Evolutionary conservation across 2,329 filamentous ascomycete species (phyloP).

Genomic region (Microsporum ferrugineum): DNA sequence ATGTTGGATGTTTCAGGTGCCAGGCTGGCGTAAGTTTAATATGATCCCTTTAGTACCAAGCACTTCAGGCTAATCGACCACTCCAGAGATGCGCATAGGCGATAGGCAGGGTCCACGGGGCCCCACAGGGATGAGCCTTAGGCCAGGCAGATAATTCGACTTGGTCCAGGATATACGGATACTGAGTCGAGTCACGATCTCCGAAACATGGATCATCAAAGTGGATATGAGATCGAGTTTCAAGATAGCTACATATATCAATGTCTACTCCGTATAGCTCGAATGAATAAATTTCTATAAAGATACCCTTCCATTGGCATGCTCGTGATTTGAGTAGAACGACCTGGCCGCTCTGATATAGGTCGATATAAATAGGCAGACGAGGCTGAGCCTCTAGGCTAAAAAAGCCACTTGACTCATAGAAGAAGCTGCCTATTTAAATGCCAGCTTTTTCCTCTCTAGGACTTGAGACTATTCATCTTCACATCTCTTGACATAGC

Average conservation of each 20-base stretch:
- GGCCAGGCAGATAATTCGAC: no score
- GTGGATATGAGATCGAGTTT: no score
- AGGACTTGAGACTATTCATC: neutral
- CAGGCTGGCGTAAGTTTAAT: neutral
- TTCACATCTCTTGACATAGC: neutral
- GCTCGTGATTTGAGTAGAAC: no score
- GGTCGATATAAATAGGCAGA: neutral
- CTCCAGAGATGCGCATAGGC: neutral
- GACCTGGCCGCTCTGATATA: neutral
- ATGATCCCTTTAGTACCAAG: neutral
- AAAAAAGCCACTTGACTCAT: conserved; percentile 1
- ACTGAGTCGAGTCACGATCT: no score
- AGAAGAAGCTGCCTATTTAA: neutral
- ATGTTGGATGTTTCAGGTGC: neutral
- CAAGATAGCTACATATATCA: no score
- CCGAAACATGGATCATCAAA: no score
- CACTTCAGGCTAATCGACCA: neutral
- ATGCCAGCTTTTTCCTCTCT: neutral
- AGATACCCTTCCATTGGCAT: no score
- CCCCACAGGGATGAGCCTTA: no score
- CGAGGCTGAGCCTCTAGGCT: neutral
- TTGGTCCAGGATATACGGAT: no score
- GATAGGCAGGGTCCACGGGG: neutral
- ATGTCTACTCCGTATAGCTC: no score
- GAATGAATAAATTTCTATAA: no score